These are phyloP conservation scores for Darksidea phi DNA, from an alignment of 495 filamentous ascomycete species.

Conservation along the genomic window DNA sequence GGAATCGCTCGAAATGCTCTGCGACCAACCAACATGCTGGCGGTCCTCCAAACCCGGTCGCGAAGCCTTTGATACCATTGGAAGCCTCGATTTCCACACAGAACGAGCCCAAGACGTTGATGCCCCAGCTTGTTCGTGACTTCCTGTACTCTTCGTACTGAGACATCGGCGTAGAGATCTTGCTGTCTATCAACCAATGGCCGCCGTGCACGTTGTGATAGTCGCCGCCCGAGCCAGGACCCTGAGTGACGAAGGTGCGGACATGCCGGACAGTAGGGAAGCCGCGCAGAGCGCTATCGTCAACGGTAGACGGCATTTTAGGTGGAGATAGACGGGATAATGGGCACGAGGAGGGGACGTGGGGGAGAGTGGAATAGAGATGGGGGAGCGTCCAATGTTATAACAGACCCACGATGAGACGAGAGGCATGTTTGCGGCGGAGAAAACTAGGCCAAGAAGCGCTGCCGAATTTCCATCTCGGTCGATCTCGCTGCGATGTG, in stretches of 20 bases:
- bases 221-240: conserved; percentile 85
- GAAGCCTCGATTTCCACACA: conserved; percentile 87
- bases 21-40: conserved; percentile 90
- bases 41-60: conserved; percentile 89
- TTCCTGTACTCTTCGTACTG: conserved; percentile 81
- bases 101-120: conserved; percentile 92
- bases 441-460: conserved; percentile 6
- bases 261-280: conserved; percentile 78
- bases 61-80: conserved; percentile 87
- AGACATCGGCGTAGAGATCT: conserved; percentile 89
- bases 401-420: background rate
- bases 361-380: conserved; percentile 10
- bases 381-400: conserved; percentile 14
- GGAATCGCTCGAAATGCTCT: conserved; percentile 86
- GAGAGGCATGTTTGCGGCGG: conserved; percentile 5
- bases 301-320: conserved; percentile 12
- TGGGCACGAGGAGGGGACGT: background rate
- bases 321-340: background rate
- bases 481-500: conserved; percentile 32
- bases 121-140: conserved; percentile 89
- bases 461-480: conserved; percentile 22
- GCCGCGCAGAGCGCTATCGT: conserved; percentile 10
- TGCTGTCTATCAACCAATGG: conserved; percentile 87
- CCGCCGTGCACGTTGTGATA: conserved; percentile 95
- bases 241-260: conserved; percentile 76